phyloP scores from a whole-genome alignment of 371 early-diverging fungal genomes.

The Cladochytrium tenue region DNA sequence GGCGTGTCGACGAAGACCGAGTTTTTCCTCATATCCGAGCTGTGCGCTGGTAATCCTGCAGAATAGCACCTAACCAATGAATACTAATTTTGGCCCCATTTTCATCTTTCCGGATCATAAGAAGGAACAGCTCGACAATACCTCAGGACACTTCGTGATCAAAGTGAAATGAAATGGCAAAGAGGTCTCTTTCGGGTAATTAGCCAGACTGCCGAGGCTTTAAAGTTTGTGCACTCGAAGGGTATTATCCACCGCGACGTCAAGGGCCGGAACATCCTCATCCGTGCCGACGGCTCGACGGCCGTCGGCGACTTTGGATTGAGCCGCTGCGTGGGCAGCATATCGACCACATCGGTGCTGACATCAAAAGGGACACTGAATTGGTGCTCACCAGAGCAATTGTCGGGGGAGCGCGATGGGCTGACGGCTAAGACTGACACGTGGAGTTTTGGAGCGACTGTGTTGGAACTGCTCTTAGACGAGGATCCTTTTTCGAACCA shows the following conservation, averaged over 20 bases:
- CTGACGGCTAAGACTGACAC: background rate
- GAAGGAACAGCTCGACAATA: no score
- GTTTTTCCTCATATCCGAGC: no score
- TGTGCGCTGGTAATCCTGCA: no score
- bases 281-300: conserved; percentile 81
- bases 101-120: no score
- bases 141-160: no score
- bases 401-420: background rate
- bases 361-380: background rate
- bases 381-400: conserved; percentile 3
- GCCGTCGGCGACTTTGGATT: conserved; percentile 90
- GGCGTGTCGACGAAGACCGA: no score
- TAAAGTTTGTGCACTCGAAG: conserved; percentile 84
- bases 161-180: no score
- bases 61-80: no score
- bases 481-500: background rate
- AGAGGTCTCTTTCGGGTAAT: no score
- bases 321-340: background rate
- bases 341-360: background rate
- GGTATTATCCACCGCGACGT: conserved; percentile 95
- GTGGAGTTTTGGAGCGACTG: background rate
- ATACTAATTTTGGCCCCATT: no score
- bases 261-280: conserved; percentile 89
- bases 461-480: background rate
- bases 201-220: conserved; percentile 78